Evolutionary conservation across 805 yeast genomes (phyloP).

Genomic region (Lachancea quebecensis): DNA sequence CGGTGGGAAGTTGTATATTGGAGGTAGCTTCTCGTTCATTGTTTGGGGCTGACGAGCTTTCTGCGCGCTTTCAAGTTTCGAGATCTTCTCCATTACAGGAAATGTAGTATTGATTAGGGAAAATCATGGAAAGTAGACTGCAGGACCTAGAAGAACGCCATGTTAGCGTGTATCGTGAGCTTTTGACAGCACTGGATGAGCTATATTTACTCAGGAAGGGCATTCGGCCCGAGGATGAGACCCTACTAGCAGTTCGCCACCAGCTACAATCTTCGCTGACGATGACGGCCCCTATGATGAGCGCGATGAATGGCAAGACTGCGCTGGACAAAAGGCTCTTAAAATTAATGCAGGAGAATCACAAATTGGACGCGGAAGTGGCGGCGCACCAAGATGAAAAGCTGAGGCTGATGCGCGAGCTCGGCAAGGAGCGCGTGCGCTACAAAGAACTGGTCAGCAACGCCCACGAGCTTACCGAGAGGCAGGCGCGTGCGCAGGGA

Average conservation of each 20-base stretch:
- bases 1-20: conserved; percentile 77
- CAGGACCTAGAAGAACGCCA: conserved; percentile 26
- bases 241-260: conserved; percentile 2
- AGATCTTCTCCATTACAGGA: background rate
- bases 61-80: background rate
- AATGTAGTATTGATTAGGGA: background rate
- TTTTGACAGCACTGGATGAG: conserved; percentile 31
- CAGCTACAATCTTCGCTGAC: conserved; percentile 7
- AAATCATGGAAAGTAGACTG: conserved; percentile 6
- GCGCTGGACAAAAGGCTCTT: conserved; percentile 3
- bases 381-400: conserved; percentile 4
- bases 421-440: background rate
- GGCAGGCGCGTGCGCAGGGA: too few species aligned
- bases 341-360: conserved; percentile 15
- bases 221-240: conserved; percentile 1
- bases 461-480: background rate
- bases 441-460: background rate
- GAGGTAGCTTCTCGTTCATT: conserved; percentile 27
- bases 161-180: conserved; percentile 28
- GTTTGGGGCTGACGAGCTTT: background rate
- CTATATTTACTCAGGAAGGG: conserved; percentile 21
- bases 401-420: background rate
- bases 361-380: conserved; percentile 14
- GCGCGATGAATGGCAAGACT: conserved; percentile 1
- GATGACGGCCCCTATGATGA: conserved; percentile 4